Percentiles rank a stretch among this genome's conserved stretches.
phyloP scores from a whole-genome alignment of 2,329 filamentous ascomycete genomes.

The Ophiostoma sp. region DNA sequence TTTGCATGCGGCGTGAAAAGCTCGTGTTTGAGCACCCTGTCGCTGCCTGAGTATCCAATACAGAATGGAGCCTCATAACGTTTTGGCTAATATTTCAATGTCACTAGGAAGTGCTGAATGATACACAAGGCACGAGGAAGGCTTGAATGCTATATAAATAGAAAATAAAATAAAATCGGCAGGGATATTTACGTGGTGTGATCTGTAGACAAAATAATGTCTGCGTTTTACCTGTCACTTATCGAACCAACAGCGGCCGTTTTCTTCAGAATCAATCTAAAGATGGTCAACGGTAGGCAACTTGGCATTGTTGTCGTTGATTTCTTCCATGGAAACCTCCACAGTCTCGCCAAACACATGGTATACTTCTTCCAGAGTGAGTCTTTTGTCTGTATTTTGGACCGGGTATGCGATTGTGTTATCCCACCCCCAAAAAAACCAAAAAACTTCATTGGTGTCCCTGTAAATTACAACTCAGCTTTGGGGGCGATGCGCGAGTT shows the following conservation, averaged over 20 bases:
- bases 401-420: too few species aligned
- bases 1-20: constrained; percentile 35
- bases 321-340: background rate
- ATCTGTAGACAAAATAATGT: background rate
- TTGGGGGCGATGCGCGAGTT: too few species aligned
- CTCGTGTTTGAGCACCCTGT: background rate
- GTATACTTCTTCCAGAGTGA: background rate
- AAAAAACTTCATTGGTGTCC: too few species aligned
- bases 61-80: too few species aligned
- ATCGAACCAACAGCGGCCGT: background rate
- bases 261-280: background rate
- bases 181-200: background rate
- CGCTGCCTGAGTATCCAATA: too few species aligned
- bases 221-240: background rate
- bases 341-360: background rate
- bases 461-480: too few species aligned
- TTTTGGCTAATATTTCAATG: too few species aligned
- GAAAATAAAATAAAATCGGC: background rate
- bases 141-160: background rate
- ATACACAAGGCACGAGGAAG: background rate
- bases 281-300: background rate
- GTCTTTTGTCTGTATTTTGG: background rate
- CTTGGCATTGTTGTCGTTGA: background rate
- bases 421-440: too few species aligned
- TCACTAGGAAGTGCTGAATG: too few species aligned